A percentile compares a stretch with the other conserved stretches of the same genome.
Evolutionary conservation across 2,329 filamentous ascomycete species (phyloP).

Genomic region (Diplodia seriata): DNA sequence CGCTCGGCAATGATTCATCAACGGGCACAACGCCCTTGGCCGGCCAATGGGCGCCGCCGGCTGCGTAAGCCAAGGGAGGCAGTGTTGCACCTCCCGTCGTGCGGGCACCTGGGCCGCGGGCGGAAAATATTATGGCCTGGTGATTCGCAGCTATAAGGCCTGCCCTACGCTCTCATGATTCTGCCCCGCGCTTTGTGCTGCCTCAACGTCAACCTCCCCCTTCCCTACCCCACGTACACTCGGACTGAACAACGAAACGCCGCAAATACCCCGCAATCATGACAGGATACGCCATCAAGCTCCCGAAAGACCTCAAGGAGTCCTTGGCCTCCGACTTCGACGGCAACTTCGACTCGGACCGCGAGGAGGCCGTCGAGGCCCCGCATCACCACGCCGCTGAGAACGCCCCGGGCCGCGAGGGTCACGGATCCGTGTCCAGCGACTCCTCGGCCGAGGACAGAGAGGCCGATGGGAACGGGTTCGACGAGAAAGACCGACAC

Average conservation of each 20-base stretch:
- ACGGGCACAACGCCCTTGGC: not conserved
- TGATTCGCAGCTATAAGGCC: not conserved
- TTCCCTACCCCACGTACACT: too few species aligned
- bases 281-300: slow-evolving; percentile 8
- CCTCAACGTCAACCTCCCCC: not conserved
- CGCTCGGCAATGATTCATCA: slow-evolving; percentile 11
- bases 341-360: slow-evolving; percentile 3
- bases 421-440: not conserved
- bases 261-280: fast-evolving
- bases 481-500: not conserved
- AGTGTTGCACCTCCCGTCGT: not conserved
- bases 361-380: not conserved
- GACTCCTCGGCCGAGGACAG: not conserved
- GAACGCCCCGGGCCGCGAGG: not conserved
- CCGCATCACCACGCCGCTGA: not conserved
- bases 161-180: not conserved
- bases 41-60: not conserved
- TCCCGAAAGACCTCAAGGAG: slow-evolving; percentile 11
- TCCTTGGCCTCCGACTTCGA: slow-evolving; percentile 3
- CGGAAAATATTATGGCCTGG: too few species aligned
- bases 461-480: not conserved
- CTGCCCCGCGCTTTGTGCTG: not conserved
- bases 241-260: not conserved
- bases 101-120: not conserved
- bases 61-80: slow-evolving; percentile 20